Evolutionary conservation across 78 protist species (phyloP), one percentile per base, ranked within the genome.

Genomic region (Dictyostelium purpureum): DNA sequence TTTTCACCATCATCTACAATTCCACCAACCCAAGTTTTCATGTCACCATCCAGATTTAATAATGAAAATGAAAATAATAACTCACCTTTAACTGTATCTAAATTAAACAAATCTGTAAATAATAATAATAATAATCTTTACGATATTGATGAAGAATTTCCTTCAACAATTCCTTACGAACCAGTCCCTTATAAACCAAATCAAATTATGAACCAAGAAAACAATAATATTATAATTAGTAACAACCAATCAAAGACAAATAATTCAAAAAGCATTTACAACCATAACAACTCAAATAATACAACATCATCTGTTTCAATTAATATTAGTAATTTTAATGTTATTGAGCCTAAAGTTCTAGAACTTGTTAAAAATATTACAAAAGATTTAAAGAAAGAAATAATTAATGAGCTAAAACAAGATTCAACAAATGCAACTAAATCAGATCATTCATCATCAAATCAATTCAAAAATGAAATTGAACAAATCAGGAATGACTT

Each of bases 141-240:
- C 4, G 31, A n/a, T 12, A 47, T 51, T 43, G 56, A 49, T 6
- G 80, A 74, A 19, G 45, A 43, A 24, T 26, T 74, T 51, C 66
- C 80, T 18, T 65, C 80, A 74, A 74, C 80, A 31, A 28, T 74
- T 38, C 80, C 80, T 21, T 24, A 51, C 19, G 54, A 38, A 21
- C 38, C 11, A 49, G 11, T 67, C 21, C 54, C 21, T 14, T 38
- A 37, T 38, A 57, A 43, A 5, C 4, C 37, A 33, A 74, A 18
- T 26, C 45, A 33, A 19, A 74, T 14, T 2, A 74, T 7, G 14
- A 40, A n/a, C 40, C 35, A 40, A 11, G 40, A 19, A 11, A 67
- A 31, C 26, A 49, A 14, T 24, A 24, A 49, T 49, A 73, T 11
- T 31, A 49, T 51, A 6, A 74, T 63, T 33, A 35, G 12, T 63